phyloP scores from a whole-genome alignment of 257 asterid species.

The Mitragyna speciosa region DNA sequence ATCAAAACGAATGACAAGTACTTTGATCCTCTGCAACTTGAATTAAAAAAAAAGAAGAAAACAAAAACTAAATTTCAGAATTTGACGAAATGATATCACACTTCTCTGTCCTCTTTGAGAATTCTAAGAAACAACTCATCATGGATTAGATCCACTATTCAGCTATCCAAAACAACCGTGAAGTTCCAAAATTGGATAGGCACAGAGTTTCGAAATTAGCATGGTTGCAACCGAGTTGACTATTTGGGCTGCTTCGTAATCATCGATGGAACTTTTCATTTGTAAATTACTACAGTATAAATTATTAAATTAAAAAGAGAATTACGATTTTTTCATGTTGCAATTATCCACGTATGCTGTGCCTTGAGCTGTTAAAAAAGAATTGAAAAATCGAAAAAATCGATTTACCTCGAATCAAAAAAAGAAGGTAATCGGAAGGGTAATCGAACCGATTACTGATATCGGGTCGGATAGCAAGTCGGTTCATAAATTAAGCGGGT shows the following conservation, averaged over 20 bases:
- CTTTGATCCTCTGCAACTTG: not conserved
- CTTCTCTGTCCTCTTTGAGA: not conserved
- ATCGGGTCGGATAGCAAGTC: no score
- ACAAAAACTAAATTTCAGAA: not conserved
- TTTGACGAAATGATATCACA: not conserved
- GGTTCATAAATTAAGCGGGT: no score
- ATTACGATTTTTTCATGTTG: no score
- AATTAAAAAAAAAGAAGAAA: no score
- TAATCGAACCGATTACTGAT: no score
- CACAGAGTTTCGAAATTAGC: not conserved
- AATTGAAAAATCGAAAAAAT: no score
- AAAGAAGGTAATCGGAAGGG: no score
- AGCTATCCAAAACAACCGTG: not conserved
- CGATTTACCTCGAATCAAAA: no score
- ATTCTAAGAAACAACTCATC: not conserved
- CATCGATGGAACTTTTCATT: not conserved
- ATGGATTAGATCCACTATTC: not conserved
- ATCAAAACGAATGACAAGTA: not conserved
- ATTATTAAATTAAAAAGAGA: not conserved
- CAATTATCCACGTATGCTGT: no score
- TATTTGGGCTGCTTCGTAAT: not conserved
- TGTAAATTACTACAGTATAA: not conserved
- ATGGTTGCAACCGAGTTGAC: not conserved
- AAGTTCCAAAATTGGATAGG: not conserved
- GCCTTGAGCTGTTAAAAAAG: no score